Percentiles rank a stretch among this genome's conserved stretches.
Conservation (phyloP, 306 rosid species). For the Fragaria ananassa region DNA sequence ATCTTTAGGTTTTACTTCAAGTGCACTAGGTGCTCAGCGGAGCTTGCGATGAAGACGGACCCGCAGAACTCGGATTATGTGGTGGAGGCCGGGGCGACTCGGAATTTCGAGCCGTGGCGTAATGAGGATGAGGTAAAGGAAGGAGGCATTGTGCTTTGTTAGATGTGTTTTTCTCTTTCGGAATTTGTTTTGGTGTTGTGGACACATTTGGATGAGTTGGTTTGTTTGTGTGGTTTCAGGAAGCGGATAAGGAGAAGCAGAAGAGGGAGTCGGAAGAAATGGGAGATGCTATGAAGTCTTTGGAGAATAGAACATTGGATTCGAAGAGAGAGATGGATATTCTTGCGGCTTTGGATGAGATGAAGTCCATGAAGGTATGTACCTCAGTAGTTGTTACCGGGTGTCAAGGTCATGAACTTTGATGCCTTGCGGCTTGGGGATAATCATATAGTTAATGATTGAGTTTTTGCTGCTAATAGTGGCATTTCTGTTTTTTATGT, state of each 20-base stretch:
- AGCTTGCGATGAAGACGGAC: slow-evolving; percentile 80
- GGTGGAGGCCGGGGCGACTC: slow-evolving; percentile 67
- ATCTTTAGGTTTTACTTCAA: slow-evolving; percentile 83
- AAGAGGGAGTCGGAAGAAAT: slow-evolving; percentile 76
- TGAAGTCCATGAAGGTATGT: slow-evolving; percentile 95
- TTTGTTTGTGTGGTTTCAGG: slow-evolving; percentile 7
- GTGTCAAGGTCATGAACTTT: too few species aligned
- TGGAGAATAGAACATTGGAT: slow-evolving; percentile 85
- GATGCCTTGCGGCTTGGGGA: too few species aligned
- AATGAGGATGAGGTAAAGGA: slow-evolving; percentile 70
- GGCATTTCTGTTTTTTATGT: background rate
- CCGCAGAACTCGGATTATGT: slow-evolving; percentile 87
- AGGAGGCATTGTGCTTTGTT: background rate
- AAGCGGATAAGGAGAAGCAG: slow-evolving; percentile 36
- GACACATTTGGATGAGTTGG: background rate
- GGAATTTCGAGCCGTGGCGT: slow-evolving; percentile 77
- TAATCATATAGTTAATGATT: too few species aligned
- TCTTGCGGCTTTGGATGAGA: slow-evolving; percentile 92
- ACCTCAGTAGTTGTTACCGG: slow-evolving; percentile 10
- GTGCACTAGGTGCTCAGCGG: slow-evolving; percentile 86
- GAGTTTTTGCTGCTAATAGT: background rate
- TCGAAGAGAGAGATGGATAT: slow-evolving; percentile 77
- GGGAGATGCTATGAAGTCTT: slow-evolving; percentile 88
- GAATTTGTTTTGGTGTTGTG: background rate
- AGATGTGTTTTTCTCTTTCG: background rate